Evolutionary conservation across 2,329 filamentous ascomycete species (phyloP).

Genomic region (Microcyclosporella mali): DNA sequence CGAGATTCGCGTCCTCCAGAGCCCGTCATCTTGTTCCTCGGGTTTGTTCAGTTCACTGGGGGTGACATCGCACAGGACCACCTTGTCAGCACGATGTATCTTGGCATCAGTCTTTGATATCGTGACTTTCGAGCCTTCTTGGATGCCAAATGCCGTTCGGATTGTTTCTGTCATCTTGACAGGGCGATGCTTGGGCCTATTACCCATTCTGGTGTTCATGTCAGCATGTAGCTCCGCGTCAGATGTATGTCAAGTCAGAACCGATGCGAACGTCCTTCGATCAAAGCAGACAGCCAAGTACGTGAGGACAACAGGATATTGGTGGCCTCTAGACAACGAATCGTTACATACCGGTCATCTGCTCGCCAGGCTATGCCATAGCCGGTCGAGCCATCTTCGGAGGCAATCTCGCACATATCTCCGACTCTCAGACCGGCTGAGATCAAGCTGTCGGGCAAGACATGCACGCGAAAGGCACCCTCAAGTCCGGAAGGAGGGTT

Average conservation of each 20-base stretch:
- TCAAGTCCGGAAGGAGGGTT: slow-evolving; percentile 36
- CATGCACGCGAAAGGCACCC: slow-evolving; percentile 54
- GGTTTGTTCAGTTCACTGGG: slow-evolving; percentile 21
- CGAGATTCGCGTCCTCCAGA: slow-evolving; percentile 27
- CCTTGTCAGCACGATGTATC: slow-evolving; percentile 50
- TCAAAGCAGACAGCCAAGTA: too few species aligned
- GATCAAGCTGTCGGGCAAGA: slow-evolving; percentile 52
- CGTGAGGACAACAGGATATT: too few species aligned
- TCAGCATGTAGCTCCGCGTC: too few species aligned
- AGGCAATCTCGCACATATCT: slow-evolving; percentile 51
- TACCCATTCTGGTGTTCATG: slow-evolving; percentile 29
- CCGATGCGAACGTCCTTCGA: too few species aligned
- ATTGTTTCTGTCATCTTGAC: slow-evolving; percentile 68
- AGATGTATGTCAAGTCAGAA: too few species aligned
- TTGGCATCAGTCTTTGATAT: slow-evolving; percentile 49
- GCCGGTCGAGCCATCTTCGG: slow-evolving; percentile 37
- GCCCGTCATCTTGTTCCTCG: slow-evolving; percentile 27
- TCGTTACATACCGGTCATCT: slow-evolving; percentile 30
- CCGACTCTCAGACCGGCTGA: slow-evolving; percentile 51
- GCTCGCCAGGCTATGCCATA: slow-evolving; percentile 60
- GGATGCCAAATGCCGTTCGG: slow-evolving; percentile 65
- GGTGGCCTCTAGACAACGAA: too few species aligned
- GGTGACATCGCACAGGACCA: slow-evolving; percentile 58
- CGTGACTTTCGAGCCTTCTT: slow-evolving; percentile 62
- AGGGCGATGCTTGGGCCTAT: slow-evolving; percentile 58